Base-by-base conservation (phyloP, 768 basidiomycete species). In the Suillus tomentosus region DNA sequence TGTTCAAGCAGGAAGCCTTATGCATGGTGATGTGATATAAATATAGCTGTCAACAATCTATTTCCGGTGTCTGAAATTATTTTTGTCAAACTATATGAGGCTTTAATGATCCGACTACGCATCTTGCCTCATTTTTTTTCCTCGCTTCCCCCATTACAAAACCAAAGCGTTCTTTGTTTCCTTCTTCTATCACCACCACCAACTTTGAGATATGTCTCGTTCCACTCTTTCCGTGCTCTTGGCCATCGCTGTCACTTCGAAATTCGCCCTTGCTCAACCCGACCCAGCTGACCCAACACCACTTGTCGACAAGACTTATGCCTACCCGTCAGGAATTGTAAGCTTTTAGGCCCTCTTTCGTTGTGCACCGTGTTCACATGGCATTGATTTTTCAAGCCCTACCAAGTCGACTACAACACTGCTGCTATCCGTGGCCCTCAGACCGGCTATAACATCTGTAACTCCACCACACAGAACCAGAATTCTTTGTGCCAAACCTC, bases 401-500 rank as follows among this genome's bases (percentile, higher is more conserved):
- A 83, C 72, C 78, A 86, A 75, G 84, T 77, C 27, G 81, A 85
- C 62, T 68, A 74, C 22, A 74, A 81, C 47, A 70, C 76, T 64
- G 62, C 68, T 14, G 76, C 77, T 31, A 77, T 76, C 36, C 87
- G 90, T 68, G 90, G 89, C 13, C 71, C 77, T 15, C 90, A 91
- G 71, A 61, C 60, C 8, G 90, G 90, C 6, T 90, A 86, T 80
- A 90, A 89, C 73, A 68, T 77, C 3, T 91, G 89, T 70, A 91
- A 90, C 76, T 83, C 85, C 2, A 85, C 87, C 39, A 91, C 90
- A 1, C 80, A 86, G 65, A 83, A 80, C 75, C 84, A 84, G 66
- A 60, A 79, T 3, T 89, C 91, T 0, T 67, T 81, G 9, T 94
- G 91, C 72, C 91, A 94, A 75, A 93, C 90, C 1, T 76, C 79